Conservation (phyloP, 176 grass and related monocot genomes). For the Rhynchospora tenuis region DNA sequence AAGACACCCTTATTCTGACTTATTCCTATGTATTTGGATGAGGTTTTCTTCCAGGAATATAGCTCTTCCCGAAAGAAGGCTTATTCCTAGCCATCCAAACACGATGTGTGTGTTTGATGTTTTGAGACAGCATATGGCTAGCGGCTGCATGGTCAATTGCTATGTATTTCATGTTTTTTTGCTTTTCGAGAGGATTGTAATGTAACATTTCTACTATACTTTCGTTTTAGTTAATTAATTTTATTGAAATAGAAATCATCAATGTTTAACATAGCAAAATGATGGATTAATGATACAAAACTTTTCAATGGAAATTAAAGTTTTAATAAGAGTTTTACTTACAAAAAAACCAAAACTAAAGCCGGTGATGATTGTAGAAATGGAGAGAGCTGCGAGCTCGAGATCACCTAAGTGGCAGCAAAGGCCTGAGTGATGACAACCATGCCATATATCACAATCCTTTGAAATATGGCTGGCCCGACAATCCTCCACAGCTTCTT, state of each 20-base stretch:
- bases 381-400: conserved; percentile 61
- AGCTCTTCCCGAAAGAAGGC: too few species aligned
- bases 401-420: conserved; percentile 53
- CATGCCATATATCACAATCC: conserved; percentile 39
- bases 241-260: not conserved
- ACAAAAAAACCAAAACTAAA: conserved; percentile 63
- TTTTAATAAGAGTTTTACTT: not conserved
- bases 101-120: too few species aligned
- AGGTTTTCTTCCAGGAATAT: too few species aligned
- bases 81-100: too few species aligned
- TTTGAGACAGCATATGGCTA: too few species aligned
- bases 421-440: conserved; percentile 53
- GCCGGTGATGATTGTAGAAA: conserved; percentile 44
- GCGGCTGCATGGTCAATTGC: too few species aligned
- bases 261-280: not conserved
- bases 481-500: conserved; percentile 52
- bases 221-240: too few species aligned
- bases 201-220: too few species aligned
- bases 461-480: conserved; percentile 52
- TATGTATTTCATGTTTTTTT: too few species aligned
- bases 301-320: not conserved
- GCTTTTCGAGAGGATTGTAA: too few species aligned
- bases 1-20: too few species aligned
- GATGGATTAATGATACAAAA: not conserved
- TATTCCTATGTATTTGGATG: too few species aligned